These are phyloP conservation scores for Cajanus cajan DNA, from an alignment of 306 rosid species.

Conservation along the genomic window DNA sequence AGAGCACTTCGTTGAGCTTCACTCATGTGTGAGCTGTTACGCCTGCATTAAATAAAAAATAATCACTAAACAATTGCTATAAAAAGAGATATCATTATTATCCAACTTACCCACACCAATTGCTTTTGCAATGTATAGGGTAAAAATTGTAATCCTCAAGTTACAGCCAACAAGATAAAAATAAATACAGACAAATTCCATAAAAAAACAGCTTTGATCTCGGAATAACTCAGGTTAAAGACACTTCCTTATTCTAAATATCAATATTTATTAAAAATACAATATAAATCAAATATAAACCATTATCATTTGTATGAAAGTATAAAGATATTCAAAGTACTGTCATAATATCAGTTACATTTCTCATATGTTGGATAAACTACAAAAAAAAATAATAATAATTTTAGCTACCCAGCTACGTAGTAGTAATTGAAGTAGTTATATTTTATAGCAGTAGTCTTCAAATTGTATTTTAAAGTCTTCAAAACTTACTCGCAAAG, in stretches of 20 bases:
- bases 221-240: background rate
- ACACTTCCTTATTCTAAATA: background rate
- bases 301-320: background rate
- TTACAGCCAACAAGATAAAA: background rate
- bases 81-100: background rate
- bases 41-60: slow-evolving; percentile 56
- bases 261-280: background rate
- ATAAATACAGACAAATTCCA: background rate
- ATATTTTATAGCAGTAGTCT: background rate
- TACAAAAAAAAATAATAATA: background rate
- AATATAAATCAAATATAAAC: background rate
- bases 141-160: background rate
- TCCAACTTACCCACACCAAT: slow-evolving; percentile 2
- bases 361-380: background rate
- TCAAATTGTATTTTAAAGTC: slow-evolving; percentile 18
- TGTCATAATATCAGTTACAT: background rate
- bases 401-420: background rate
- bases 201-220: slow-evolving; percentile 3
- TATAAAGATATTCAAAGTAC: background rate
- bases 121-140: background rate
- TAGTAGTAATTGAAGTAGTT: background rate
- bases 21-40: slow-evolving; percentile 93
- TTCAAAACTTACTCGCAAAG: slow-evolving; percentile 85
- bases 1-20: slow-evolving; percentile 99
- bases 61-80: slow-evolving; percentile 9